Conservation (phyloP, 208 protist species). For the Phytomonas serpens region DNA sequence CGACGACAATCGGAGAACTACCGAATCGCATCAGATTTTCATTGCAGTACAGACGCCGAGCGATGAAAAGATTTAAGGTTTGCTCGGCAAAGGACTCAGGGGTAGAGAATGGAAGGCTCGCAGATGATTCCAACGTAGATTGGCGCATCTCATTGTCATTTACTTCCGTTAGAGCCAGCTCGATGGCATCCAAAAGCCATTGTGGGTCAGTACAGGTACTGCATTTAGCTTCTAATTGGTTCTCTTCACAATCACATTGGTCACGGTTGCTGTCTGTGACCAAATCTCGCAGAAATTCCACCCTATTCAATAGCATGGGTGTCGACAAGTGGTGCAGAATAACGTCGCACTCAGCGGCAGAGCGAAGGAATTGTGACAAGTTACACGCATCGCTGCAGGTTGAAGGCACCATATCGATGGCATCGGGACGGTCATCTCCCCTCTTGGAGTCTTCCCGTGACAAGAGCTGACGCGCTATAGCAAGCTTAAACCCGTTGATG, state of each 20-base stretch:
- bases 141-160: background rate
- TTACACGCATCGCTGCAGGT: background rate
- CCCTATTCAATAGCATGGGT: background rate
- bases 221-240: background rate
- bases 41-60: constrained; percentile 49
- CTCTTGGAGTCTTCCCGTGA: background rate
- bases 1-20: constrained; percentile 41
- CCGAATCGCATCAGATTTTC: constrained; percentile 24
- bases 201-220: constrained; percentile 15
- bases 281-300: constrained; percentile 7
- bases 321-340: background rate
- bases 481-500: constrained; percentile 34
- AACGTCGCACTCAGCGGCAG: background rate
- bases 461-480: background rate
- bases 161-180: background rate
- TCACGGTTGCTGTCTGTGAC: background rate
- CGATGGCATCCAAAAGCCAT: constrained; percentile 4
- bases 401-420: background rate
- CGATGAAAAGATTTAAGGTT: constrained; percentile 64
- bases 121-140: constrained; percentile 3
- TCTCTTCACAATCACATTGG: background rate
- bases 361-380: background rate
- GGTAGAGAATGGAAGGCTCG: background rate
- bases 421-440: background rate
- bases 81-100: constrained; percentile 20